phyloP scores from a whole-genome alignment of 2,329 filamentous ascomycete species.

The Fusarium sp. region DNA sequence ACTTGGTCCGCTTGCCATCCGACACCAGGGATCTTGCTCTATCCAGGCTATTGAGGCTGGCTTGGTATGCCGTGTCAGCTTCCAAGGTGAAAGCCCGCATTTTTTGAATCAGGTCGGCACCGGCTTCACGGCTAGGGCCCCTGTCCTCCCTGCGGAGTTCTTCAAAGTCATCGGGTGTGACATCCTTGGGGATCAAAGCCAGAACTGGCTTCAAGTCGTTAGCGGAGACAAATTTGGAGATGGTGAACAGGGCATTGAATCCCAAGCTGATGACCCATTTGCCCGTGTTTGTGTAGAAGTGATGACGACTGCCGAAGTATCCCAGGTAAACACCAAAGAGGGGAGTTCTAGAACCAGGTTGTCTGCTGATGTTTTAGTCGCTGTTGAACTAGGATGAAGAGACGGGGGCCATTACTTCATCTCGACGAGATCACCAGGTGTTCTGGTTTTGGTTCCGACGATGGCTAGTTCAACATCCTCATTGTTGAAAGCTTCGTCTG shows the following conservation, averaged over 20 bases:
- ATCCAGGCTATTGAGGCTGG: conserved; percentile 61
- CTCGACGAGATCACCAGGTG: conserved; percentile 66
- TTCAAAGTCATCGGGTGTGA: conserved; percentile 47
- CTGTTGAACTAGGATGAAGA: not conserved
- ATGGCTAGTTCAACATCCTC: conserved; percentile 42
- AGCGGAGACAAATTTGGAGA: conserved; percentile 58
- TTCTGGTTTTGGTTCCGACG: conserved; percentile 43
- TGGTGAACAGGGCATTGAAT: conserved; percentile 61
- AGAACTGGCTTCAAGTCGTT: conserved; percentile 57
- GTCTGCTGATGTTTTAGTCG: conserved; percentile 37
- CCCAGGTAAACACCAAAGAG: conserved; percentile 67
- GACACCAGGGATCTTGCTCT: conserved; percentile 57
- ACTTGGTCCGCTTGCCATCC: conserved; percentile 51
- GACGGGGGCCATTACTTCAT: conserved; percentile 49
- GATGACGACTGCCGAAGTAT: conserved; percentile 61
- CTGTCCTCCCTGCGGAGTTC: conserved; percentile 49
- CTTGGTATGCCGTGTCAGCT: conserved; percentile 60
- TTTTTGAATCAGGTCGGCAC: conserved; percentile 57
- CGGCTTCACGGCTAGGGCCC: conserved; percentile 59
- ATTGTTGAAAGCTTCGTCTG: conserved; percentile 43
- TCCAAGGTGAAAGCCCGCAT: conserved; percentile 60
- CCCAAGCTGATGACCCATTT: conserved; percentile 60
- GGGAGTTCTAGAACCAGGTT: conserved; percentile 56
- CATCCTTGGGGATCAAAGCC: conserved; percentile 45
- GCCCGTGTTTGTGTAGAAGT: conserved; percentile 67